A percentile compares a stretch with the other conserved stretches of the same genome.
phyloP scores from a whole-genome alignment of 2,329 filamentous ascomycete species.

The Uncinocarpus reesii region DNA sequence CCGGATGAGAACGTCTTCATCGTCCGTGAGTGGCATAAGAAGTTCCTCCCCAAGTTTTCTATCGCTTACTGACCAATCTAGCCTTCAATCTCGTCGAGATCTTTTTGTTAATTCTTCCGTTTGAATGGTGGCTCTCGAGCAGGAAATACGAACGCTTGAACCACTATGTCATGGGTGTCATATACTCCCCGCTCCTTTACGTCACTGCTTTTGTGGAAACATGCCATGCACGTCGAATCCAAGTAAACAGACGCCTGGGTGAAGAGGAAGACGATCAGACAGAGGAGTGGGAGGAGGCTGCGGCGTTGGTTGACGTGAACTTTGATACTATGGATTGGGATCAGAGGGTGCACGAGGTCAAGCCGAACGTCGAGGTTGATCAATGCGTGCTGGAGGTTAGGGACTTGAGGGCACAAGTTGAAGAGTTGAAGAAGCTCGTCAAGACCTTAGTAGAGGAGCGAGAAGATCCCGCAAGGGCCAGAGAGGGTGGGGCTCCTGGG shows the following conservation, averaged over 20 bases:
- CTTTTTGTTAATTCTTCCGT: slow-evolving; percentile 61
- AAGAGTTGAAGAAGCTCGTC: slow-evolving; percentile 54
- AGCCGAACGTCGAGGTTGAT: slow-evolving; percentile 73
- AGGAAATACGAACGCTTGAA: slow-evolving; percentile 68
- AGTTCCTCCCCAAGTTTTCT: slow-evolving; percentile 1
- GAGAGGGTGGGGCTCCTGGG: not conserved
- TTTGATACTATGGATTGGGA: slow-evolving; percentile 71
- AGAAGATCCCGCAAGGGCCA: too few species aligned
- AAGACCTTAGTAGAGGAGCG: slow-evolving; percentile 43
- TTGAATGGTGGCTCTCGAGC: slow-evolving; percentile 92
- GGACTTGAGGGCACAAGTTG: slow-evolving; percentile 42
- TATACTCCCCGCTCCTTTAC: slow-evolving; percentile 77
- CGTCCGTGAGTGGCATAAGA: slow-evolving; percentile 44
- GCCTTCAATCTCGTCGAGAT: slow-evolving; percentile 89
- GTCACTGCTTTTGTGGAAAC: slow-evolving; percentile 65
- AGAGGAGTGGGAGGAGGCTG: slow-evolving; percentile 88
- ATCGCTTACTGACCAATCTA: slow-evolving; percentile 15
- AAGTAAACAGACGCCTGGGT: slow-evolving; percentile 62
- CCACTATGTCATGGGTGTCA: slow-evolving; percentile 71
- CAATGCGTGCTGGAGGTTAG: slow-evolving; percentile 56
- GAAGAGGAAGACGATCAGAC: slow-evolving; percentile 81
- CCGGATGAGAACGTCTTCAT: slow-evolving; percentile 99
- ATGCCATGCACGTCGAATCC: slow-evolving; percentile 55
- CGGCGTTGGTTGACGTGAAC: slow-evolving; percentile 42
- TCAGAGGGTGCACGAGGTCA: slow-evolving; percentile 64